Evolutionary conservation across 2,329 filamentous ascomycete species (phyloP).

Genomic region (Simplicillium aogashimaense): DNA sequence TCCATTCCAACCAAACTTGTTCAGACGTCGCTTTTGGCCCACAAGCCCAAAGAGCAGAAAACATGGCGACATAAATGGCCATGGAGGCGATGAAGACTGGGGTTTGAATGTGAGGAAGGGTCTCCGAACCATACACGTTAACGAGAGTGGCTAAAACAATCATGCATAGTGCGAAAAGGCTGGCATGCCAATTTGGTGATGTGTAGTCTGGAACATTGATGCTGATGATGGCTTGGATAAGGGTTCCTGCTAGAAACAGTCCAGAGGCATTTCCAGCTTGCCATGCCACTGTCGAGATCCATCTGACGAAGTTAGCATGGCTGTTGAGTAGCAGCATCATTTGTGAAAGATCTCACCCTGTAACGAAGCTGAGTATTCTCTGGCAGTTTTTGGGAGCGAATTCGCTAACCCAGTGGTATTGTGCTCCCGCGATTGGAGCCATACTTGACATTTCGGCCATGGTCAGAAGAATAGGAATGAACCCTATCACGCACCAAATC

Average conservation of each 20-base stretch:
- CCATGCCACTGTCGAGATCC: conserved; percentile 10
- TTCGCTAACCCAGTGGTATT: conserved; percentile 12
- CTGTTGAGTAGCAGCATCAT: not conserved
- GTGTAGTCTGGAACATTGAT: conserved; percentile 6
- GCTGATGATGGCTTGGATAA: conserved; percentile 7
- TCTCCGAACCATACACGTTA: conserved; percentile 5
- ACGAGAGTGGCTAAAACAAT: conserved; percentile 1
- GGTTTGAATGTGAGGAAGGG: conserved; percentile 8
- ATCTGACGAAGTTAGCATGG: conserved; percentile 2
- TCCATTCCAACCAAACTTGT: conserved; percentile 7
- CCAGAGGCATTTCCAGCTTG: conserved; percentile 9
- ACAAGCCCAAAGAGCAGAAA: conserved; percentile 9
- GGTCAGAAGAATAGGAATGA: conserved; percentile 6
- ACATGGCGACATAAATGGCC: conserved; percentile 5
- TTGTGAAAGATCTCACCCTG: not conserved
- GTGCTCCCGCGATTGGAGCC: conserved; percentile 11
- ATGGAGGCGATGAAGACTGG: conserved; percentile 8
- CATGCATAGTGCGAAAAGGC: conserved; percentile 6
- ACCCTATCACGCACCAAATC: conserved; percentile 4
- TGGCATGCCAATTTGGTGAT: conserved; percentile 6
- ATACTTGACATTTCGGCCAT: conserved; percentile 13
- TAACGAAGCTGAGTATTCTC: conserved; percentile 3
- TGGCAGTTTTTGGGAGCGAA: conserved; percentile 8
- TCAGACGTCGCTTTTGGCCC: conserved; percentile 4
- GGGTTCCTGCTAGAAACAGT: conserved; percentile 6